Evolutionary conservation across 2,329 filamentous ascomycete genomes (phyloP).

Genomic region (Pyricularia sp.): DNA sequence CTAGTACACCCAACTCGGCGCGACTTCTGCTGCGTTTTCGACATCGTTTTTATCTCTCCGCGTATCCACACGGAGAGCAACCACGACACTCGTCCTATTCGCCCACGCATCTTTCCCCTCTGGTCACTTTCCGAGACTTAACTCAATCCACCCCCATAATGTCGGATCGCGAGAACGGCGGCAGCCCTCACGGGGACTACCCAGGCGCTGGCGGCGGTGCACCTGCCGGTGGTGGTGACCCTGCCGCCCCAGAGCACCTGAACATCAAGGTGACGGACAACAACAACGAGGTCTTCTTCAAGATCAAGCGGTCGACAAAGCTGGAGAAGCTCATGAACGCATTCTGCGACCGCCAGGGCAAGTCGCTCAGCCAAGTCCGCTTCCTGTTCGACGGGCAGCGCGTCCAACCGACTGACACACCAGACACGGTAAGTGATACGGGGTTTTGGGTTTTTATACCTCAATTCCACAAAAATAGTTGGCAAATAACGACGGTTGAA

Average conservation of each 20-base stretch:
- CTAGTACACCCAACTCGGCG: neutral
- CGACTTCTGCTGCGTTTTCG: neutral
- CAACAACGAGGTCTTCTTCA: constrained; percentile 99
- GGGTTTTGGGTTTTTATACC: no score
- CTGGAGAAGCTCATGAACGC: constrained; percentile 98
- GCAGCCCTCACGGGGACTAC: constrained; percentile 18
- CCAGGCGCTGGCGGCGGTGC: constrained; percentile 21
- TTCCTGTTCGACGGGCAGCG: constrained; percentile 96
- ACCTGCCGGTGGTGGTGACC: constrained; percentile 20
- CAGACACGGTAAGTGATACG: constrained; percentile 66
- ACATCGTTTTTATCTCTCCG: neutral
- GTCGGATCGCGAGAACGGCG: constrained; percentile 42
- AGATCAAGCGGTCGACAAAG: constrained; percentile 95
- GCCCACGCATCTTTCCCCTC: neutral
- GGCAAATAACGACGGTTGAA: neutral
- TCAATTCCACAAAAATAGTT: neutral
- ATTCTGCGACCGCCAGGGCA: constrained; percentile 94
- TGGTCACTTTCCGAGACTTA: neutral
- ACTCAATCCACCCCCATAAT: constrained; percentile 23
- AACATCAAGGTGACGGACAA: constrained; percentile 99
- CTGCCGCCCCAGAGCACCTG: constrained; percentile 63
- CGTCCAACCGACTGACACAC: constrained; percentile 81
- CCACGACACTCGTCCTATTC: neutral
- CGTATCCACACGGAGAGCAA: neutral
- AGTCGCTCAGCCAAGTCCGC: constrained; percentile 72